Evolutionary conservation across 495 filamentous ascomycete genomes (phyloP).

Genomic region (Penicillium antarcticum): DNA sequence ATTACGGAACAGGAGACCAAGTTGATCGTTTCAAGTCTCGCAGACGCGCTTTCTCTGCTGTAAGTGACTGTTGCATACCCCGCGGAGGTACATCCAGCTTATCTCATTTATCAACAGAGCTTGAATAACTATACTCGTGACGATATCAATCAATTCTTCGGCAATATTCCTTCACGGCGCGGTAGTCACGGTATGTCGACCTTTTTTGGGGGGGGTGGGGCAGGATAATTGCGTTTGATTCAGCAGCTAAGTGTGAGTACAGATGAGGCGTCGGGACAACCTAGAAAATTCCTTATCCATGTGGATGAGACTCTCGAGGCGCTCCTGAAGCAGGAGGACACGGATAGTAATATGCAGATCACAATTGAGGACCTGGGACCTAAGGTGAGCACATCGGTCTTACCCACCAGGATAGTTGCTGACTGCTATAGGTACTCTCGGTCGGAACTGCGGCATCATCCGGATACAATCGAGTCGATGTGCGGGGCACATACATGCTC

Average conservation of each 20-base stretch:
- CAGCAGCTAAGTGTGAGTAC: slow-evolving; percentile 11
- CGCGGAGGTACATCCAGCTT: slow-evolving; percentile 12
- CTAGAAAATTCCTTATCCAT: slow-evolving; percentile 71
- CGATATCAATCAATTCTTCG: slow-evolving; percentile 34
- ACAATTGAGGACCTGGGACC: slow-evolving; percentile 94
- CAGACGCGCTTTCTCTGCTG: slow-evolving; percentile 46
- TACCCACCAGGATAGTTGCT: neutral
- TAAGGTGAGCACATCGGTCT: slow-evolving; percentile 57
- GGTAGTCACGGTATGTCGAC: slow-evolving; percentile 45
- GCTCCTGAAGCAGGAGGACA: slow-evolving; percentile 79
- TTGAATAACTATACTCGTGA: slow-evolving; percentile 35
- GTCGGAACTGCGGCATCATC: slow-evolving; percentile 83
- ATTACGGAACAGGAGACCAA: slow-evolving; percentile 46
- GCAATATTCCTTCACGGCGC: slow-evolving; percentile 34
- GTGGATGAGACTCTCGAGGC: slow-evolving; percentile 71
- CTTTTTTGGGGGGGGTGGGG: too few relatives aligned
- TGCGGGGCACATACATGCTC: slow-evolving; percentile 93
- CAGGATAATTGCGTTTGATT: neutral
- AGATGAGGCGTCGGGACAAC: slow-evolving; percentile 50
- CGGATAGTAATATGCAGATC: slow-evolving; percentile 88
- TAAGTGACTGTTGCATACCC: slow-evolving; percentile 34
- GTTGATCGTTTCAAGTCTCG: slow-evolving; percentile 31
- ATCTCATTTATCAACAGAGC: slow-evolving; percentile 24
- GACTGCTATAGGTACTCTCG: slow-evolving; percentile 57
- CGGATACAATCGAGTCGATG: slow-evolving; percentile 76